These are phyloP conservation scores for Eucalyptus marginata DNA, from an alignment of 345 rosid genomes.

Conservation along the genomic window DNA sequence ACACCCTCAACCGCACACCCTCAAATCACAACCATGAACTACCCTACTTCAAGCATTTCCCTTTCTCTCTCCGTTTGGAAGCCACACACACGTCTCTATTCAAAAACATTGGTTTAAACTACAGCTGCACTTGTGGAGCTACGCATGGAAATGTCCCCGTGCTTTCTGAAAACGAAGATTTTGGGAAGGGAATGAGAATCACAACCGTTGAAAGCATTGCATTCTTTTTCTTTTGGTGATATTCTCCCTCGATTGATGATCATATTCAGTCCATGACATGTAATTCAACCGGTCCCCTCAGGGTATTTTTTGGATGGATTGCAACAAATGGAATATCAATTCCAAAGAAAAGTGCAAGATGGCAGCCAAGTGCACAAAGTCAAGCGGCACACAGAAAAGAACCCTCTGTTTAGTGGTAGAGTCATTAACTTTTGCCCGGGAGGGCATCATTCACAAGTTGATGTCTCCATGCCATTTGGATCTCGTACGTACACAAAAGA, in stretches of 20 bases:
- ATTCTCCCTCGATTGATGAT: background rate
- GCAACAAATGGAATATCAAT: background rate
- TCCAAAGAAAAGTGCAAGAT: background rate
- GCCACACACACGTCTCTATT: too few species aligned
- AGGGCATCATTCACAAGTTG: background rate
- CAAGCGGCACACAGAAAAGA: background rate
- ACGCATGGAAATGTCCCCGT: too few species aligned
- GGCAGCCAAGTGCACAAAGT: background rate
- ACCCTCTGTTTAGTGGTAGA: background rate
- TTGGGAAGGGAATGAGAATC: too few species aligned
- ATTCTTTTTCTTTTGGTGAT: background rate
- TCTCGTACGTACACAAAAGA: background rate
- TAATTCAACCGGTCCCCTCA: background rate
- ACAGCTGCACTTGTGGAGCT: too few species aligned
- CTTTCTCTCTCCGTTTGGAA: too few species aligned
- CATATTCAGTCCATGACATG: background rate
- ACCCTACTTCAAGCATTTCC: too few species aligned
- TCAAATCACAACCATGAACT: too few species aligned
- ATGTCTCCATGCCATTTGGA: background rate
- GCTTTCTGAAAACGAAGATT: too few species aligned
- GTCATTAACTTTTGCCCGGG: background rate
- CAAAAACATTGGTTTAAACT: too few species aligned
- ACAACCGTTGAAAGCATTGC: background rate
- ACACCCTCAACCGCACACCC: too few species aligned
- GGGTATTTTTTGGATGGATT: background rate